These are phyloP conservation scores for Venturia asperata DNA, from an alignment of 2,329 filamentous ascomycete genomes.

Conservation along the genomic window DNA sequence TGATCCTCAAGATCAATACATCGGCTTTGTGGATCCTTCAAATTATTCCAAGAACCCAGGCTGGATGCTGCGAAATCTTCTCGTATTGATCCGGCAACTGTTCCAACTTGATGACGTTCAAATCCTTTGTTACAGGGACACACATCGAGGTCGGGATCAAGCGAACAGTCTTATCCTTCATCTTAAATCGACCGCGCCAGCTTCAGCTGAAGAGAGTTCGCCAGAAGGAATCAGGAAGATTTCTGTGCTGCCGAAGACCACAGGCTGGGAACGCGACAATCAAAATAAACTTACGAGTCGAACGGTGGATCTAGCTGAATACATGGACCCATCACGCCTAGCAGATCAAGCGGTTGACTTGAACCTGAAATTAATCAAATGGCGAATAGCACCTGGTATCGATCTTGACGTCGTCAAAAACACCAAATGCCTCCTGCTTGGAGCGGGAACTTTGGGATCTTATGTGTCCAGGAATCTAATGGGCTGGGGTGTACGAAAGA, in stretches of 20 bases:
- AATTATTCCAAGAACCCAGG: conserved; percentile 82
- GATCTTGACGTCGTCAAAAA: conserved; percentile 83
- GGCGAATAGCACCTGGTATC: conserved; percentile 84
- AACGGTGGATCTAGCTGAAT: conserved; percentile 76
- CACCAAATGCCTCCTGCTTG: conserved; percentile 82
- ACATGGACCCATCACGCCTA: conserved; percentile 82
- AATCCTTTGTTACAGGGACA: conserved; percentile 85
- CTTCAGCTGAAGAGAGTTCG: conserved; percentile 20
- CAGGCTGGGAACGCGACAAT: conserved; percentile 86
- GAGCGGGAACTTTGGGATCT: conserved; percentile 85
- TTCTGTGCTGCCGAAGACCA: conserved; percentile 72
- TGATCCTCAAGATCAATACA: conserved; percentile 65
- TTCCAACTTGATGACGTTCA: conserved; percentile 72
- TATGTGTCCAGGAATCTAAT: conserved; percentile 89
- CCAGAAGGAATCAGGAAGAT: conserved; percentile 25
- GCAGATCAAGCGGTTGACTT: conserved; percentile 93
- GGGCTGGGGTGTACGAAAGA: conserved; percentile 91
- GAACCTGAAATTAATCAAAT: conserved; percentile 97
- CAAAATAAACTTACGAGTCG: conserved; percentile 70
- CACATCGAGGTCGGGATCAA: conserved; percentile 67
- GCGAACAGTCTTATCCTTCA: conserved; percentile 73
- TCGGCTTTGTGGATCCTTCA: conserved; percentile 87
- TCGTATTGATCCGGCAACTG: conserved; percentile 75
- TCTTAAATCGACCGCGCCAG: conserved; percentile 43
- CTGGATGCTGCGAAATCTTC: conserved; percentile 85